Evolutionary conservation across 805 yeast species (phyloP).

Genomic region (Soucietia sequanensis): DNA sequence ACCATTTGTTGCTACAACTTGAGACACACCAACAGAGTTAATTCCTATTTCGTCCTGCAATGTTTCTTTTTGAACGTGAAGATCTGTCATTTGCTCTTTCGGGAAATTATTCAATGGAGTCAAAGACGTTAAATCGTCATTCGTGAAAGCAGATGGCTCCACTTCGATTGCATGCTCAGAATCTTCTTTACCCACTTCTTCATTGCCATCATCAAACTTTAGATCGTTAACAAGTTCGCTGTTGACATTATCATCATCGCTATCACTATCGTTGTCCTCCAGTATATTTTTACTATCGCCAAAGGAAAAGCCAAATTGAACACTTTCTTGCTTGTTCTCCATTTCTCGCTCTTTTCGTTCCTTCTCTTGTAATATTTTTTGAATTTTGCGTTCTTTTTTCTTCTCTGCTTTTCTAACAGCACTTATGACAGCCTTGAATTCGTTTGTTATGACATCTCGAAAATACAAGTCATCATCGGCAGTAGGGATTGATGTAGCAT

Average conservation of each 20-base stretch:
- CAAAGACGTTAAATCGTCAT: too few relatives aligned
- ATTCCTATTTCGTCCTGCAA: neutral
- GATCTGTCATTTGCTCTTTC: neutral
- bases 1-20: too few relatives aligned
- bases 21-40: neutral
- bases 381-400: conserved; percentile 22
- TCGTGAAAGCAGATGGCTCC: neutral
- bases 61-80: neutral
- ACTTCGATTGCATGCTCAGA: neutral
- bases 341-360: conserved; percentile 23
- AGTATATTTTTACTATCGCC: conserved; percentile 11
- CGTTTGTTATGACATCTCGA: conserved; percentile 18
- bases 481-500: conserved; percentile 23
- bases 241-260: conserved; percentile 11
- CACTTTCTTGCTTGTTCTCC: conserved; percentile 17
- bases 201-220: neutral
- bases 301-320: conserved; percentile 13
- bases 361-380: conserved; percentile 16
- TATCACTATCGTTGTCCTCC: conserved; percentile 15
- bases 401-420: conserved; percentile 34
- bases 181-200: too few relatives aligned
- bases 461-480: conserved; percentile 21
- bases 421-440: conserved; percentile 31
- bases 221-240: neutral
- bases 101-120: too few relatives aligned